Conservation (phyloP, 805 yeast genomes). For the Schizosaccharomyces osmophilus region DNA sequence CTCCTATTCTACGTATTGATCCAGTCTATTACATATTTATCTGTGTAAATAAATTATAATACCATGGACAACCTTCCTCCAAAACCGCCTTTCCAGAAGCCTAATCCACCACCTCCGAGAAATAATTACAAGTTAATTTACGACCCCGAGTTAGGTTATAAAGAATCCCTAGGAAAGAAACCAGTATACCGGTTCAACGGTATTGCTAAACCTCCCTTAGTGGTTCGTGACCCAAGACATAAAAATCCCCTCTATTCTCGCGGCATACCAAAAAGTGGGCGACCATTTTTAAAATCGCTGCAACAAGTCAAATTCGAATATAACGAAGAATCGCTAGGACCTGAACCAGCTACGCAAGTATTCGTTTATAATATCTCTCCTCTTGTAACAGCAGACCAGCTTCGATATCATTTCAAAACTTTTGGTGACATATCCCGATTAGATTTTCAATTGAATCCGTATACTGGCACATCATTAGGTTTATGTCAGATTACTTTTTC, state of each 20-base stretch:
- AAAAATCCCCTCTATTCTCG: slow-evolving; percentile 8
- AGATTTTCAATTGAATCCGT: slow-evolving; percentile 40
- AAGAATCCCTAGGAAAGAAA: slow-evolving; percentile 12
- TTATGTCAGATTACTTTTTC: slow-evolving; percentile 33
- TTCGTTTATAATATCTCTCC: slow-evolving; percentile 44
- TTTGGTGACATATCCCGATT: slow-evolving; percentile 42
- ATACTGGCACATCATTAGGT: slow-evolving; percentile 58
- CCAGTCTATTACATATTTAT: no score
- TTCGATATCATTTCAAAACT: slow-evolving; percentile 17
- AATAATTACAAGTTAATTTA: not conserved
- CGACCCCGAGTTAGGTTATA: not conserved
- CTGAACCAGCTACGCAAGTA: slow-evolving; percentile 45
- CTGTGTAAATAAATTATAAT: no score
- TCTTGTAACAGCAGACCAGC: slow-evolving; percentile 16
- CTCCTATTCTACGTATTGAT: no score
- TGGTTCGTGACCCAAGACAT: slow-evolving; percentile 5
- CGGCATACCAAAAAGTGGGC: slow-evolving; percentile 8
- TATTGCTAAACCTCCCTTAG: slow-evolving; percentile 8
- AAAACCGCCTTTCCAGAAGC: not conserved
- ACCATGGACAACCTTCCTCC: no score
- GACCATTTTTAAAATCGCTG: slow-evolving; percentile 7
- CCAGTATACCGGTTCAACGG: slow-evolving; percentile 17
- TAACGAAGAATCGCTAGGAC: slow-evolving; percentile 53
- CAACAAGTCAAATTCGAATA: slow-evolving; percentile 20
- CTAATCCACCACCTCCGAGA: not conserved